These are phyloP conservation scores for Aureobasidium lini DNA, from an alignment of 2,329 filamentous ascomycete species.

Conservation along the genomic window DNA sequence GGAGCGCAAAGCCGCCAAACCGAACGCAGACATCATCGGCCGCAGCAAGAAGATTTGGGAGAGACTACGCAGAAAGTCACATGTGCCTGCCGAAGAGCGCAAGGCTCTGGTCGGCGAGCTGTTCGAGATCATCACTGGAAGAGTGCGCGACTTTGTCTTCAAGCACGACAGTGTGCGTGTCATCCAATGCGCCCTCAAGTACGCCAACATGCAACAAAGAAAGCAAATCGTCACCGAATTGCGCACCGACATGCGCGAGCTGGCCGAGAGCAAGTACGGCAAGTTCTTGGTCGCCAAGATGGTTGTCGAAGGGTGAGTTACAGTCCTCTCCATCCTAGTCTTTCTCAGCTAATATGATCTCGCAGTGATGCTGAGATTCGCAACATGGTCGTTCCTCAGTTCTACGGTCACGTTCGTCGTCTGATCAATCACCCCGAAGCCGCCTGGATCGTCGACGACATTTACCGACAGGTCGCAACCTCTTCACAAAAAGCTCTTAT, in stretches of 20 bases:
- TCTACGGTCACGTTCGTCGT: conserved; percentile 86
- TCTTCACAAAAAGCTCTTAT: conserved; percentile 77
- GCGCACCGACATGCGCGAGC: conserved; percentile 70
- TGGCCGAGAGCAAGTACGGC: conserved; percentile 92
- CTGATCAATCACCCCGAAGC: conserved; percentile 95
- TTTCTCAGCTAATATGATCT: neutral
- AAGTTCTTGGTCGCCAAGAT: conserved; percentile 97
- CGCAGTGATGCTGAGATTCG: conserved; percentile 69
- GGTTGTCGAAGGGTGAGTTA: conserved; percentile 62
- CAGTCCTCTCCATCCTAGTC: neutral
- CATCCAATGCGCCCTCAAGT: conserved; percentile 94
- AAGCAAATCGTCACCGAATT: conserved; percentile 82
- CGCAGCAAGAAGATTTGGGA: conserved; percentile 98
- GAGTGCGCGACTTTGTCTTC: conserved; percentile 91
- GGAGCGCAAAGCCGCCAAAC: conserved; percentile 88
- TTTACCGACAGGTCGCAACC: conserved; percentile 83
- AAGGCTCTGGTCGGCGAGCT: conserved; percentile 81
- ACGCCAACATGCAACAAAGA: conserved; percentile 76
- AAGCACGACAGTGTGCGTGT: conserved; percentile 98
- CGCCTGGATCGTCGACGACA: conserved; percentile 95
- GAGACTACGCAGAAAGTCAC: conserved; percentile 81
- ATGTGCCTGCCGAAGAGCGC: conserved; percentile 83
- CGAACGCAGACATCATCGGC: conserved; percentile 79
- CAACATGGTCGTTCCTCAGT: conserved; percentile 84
- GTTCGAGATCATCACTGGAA: conserved; percentile 82